A percentile compares a stretch with the other conserved stretches of the same genome.
Conservation (phyloP, 2,329 filamentous ascomycete genomes). For the Arachnopeziza araneosa region DNA sequence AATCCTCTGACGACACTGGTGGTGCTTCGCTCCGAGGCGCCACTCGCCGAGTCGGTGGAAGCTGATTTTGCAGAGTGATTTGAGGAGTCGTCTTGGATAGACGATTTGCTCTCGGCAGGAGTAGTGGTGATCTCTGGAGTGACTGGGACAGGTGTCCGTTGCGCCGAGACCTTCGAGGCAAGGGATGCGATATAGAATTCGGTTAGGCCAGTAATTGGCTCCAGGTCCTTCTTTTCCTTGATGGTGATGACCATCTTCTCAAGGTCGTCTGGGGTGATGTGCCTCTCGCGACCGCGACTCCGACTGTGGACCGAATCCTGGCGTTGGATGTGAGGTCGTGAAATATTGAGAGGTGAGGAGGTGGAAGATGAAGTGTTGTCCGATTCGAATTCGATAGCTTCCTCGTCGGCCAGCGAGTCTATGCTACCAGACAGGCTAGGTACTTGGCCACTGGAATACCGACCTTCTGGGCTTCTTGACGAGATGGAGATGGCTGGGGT, state of each 20-base stretch:
- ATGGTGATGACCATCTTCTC: slow-evolving; percentile 94
- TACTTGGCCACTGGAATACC: slow-evolving; percentile 47
- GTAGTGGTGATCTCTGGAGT: slow-evolving; percentile 53
- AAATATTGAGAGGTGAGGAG: slow-evolving; percentile 51
- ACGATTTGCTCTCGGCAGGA: slow-evolving; percentile 26
- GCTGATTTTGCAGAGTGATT: slow-evolving; percentile 29
- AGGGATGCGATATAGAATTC: slow-evolving; percentile 40
- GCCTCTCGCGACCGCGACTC: slow-evolving; percentile 70
- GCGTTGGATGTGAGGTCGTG: slow-evolving; percentile 62
- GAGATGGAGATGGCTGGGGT: slow-evolving; percentile 35
- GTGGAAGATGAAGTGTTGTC: slow-evolving; percentile 38
- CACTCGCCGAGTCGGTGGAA: slow-evolving; percentile 24
- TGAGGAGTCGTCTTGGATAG: slow-evolving; percentile 22
- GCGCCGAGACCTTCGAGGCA: slow-evolving; percentile 34
- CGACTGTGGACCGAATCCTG: slow-evolving; percentile 68
- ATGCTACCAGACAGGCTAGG: slow-evolving; percentile 74
- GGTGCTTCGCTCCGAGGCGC: slow-evolving; percentile 32
- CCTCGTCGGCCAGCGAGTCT: slow-evolving; percentile 67
- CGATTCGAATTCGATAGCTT: slow-evolving; percentile 49
- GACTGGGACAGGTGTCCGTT: slow-evolving; percentile 11
- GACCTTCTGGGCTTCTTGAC: slow-evolving; percentile 26
- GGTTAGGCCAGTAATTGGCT: slow-evolving; percentile 42
- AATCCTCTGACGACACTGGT: slow-evolving; percentile 80
- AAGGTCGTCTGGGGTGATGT: slow-evolving; percentile 87
- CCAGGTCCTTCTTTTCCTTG: slow-evolving; percentile 71